Conservation (phyloP, 768 basidiomycete species). For the Panellus pusillus region DNA sequence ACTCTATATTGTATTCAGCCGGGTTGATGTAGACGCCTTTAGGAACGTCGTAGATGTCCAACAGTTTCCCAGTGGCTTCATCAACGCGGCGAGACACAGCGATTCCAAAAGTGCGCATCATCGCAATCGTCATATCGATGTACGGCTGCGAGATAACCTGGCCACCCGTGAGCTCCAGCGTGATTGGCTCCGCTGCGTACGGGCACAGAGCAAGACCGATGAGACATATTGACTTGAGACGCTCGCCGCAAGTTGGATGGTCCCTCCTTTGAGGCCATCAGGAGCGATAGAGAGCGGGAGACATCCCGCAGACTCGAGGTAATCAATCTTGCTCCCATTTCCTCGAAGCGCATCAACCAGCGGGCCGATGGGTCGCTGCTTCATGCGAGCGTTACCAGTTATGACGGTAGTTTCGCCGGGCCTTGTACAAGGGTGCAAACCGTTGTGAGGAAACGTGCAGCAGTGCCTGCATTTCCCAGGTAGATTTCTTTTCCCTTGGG, state of each 20-base stretch:
- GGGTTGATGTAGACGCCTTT: constrained; percentile 79
- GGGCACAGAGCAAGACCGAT: constrained; percentile 96
- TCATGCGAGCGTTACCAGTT: constrained; percentile 98
- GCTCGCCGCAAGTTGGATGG: constrained; percentile 85
- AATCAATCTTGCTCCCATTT: constrained; percentile 80
- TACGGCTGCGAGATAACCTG: constrained; percentile 98
- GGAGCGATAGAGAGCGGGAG: constrained; percentile 87
- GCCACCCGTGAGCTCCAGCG: constrained; percentile 88
- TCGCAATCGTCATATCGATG: constrained; percentile 99
- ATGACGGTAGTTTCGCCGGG: constrained; percentile 65
- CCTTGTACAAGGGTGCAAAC: constrained; percentile 86
- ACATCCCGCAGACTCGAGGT: constrained; percentile 78
- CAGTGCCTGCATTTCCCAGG: constrained; percentile 96
- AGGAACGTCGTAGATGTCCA: constrained; percentile 89
- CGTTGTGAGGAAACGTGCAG: constrained; percentile 94
- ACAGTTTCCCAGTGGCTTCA: constrained; percentile 51
- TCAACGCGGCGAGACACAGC: constrained; percentile 67
- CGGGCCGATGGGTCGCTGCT: constrained; percentile 95
- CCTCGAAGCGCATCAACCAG: constrained; percentile 84
- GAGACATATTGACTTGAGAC: constrained; percentile 99
- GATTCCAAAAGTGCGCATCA: constrained; percentile 95
- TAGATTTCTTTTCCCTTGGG: constrained; percentile 84
- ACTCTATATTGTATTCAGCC: constrained; percentile 82
- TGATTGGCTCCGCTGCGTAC: constrained; percentile 81
- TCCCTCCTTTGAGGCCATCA: constrained; percentile 77